phyloP scores from a whole-genome alignment of 129 eudicot genomes.

The Arctium lappa region DNA sequence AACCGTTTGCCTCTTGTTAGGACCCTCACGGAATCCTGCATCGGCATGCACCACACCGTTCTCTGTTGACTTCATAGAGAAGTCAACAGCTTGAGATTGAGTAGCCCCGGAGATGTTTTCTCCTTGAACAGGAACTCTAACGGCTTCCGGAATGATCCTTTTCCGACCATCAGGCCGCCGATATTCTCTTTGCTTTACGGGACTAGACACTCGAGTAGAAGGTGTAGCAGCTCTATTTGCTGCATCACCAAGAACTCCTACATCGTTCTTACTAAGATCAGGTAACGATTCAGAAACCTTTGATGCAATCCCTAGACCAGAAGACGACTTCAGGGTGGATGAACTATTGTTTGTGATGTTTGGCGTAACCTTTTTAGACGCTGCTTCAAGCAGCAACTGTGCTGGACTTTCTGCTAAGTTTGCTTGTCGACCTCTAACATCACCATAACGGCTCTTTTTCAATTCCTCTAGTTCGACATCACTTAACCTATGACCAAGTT shows the following conservation, averaged over 20 bases:
- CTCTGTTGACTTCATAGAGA: constrained; percentile 43
- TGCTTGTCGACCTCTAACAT: constrained; percentile 80
- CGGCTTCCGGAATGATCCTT: constrained; percentile 96
- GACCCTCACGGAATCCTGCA: constrained; percentile 46
- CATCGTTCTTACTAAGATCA: constrained; percentile 44
- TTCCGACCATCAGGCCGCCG: constrained; percentile 96
- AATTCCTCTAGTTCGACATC: constrained; percentile 76
- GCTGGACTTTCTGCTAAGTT: constrained; percentile 94
- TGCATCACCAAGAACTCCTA: constrained; percentile 36
- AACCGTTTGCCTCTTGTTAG: constrained; percentile 42
- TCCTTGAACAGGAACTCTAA: constrained; percentile 65
- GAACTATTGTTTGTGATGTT: constrained; percentile 31
- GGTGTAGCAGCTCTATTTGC: constrained; percentile 36
- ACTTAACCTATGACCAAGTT: constrained; percentile 75
- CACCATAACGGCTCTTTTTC: constrained; percentile 92
- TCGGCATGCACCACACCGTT: constrained; percentile 33
- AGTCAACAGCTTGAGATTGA: constrained; percentile 52
- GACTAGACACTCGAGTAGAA: constrained; percentile 57
- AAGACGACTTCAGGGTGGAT: constrained; percentile 45
- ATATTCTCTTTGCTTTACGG: constrained; percentile 93
- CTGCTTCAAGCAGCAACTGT: constrained; percentile 93
- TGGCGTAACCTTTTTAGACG: constrained; percentile 52
- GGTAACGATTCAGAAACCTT: constrained; percentile 44
- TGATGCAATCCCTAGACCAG: constrained; percentile 32
- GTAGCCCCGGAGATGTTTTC: constrained; percentile 42